Evolutionary conservation across 345 rosid species (phyloP).

Genomic region (Citrus sp.): DNA sequence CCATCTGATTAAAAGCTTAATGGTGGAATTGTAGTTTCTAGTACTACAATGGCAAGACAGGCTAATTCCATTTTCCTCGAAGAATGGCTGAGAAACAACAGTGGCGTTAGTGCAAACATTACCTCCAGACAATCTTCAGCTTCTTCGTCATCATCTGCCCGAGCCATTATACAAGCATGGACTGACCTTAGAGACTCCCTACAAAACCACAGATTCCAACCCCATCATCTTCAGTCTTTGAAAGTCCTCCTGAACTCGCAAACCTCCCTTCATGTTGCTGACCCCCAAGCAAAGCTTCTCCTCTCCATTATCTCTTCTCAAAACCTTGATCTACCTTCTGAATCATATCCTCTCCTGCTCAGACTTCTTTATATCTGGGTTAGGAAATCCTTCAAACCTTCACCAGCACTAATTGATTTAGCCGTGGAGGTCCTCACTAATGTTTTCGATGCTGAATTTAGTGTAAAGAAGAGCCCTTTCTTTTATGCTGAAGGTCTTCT

Average conservation of each 20-base stretch:
- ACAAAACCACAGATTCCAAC: conserved; percentile 45
- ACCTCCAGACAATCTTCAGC: conserved; percentile 23
- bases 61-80: conserved; percentile 56
- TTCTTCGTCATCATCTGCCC: conserved; percentile 49
- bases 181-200: conserved; percentile 73
- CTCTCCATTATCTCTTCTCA: conserved; percentile 55
- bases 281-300: conserved; percentile 89
- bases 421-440: conserved; percentile 53
- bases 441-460: conserved; percentile 27
- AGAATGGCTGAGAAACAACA: conserved; percentile 60
- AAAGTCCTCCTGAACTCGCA: conserved; percentile 56
- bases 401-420: conserved; percentile 51
- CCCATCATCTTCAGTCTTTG: conserved; percentile 62
- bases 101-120: conserved; percentile 24
- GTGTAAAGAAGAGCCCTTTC: conserved; percentile 32
- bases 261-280: conserved; percentile 79
- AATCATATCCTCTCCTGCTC: conserved; percentile 59
- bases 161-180: conserved; percentile 86
- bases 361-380: conserved; percentile 85
- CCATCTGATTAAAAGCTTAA: not conserved
- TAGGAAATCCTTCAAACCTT: conserved; percentile 75
- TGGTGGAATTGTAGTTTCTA: conserved; percentile 4
- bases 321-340: conserved; percentile 39
- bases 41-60: conserved; percentile 57
- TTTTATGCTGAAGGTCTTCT: conserved; percentile 61